Conservation (phyloP, 2,329 filamentous ascomycete genomes). For the Metarhizium guizhouense region DNA sequence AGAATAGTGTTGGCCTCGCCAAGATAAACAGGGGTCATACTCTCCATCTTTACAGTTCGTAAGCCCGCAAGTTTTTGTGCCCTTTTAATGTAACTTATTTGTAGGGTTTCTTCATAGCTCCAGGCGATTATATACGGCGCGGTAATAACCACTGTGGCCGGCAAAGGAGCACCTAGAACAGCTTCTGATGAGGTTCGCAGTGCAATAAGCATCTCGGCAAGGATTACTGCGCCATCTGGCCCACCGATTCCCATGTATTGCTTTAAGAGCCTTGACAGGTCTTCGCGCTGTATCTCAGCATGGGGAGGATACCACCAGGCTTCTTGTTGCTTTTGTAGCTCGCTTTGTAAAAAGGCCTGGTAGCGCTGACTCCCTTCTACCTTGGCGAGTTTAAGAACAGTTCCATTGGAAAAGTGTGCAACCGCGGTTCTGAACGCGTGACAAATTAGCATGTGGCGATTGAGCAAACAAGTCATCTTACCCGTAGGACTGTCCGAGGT, state of each 20-base stretch:
- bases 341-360: not conserved
- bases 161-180: not conserved
- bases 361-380: not conserved
- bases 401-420: not conserved
- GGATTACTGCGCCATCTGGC: not conserved
- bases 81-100: not conserved
- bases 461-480: not conserved
- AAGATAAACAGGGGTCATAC: not conserved
- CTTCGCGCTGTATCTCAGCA: not conserved
- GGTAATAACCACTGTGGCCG: not conserved
- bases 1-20: not conserved
- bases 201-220: not conserved
- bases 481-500: not conserved
- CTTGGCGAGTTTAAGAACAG: not conserved
- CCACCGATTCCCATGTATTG: too few species aligned
- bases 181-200: not conserved
- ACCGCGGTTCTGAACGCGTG: not conserved
- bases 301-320: not conserved
- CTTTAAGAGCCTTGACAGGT: not conserved
- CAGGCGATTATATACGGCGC: not conserved
- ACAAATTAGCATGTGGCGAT: not conserved
- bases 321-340: not conserved
- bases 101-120: not conserved
- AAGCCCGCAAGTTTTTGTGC: not conserved
- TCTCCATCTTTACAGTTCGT: not conserved